Base-by-base conservation (phyloP, 345 rosid genomes). In the Kernera saxatilis region DNA sequence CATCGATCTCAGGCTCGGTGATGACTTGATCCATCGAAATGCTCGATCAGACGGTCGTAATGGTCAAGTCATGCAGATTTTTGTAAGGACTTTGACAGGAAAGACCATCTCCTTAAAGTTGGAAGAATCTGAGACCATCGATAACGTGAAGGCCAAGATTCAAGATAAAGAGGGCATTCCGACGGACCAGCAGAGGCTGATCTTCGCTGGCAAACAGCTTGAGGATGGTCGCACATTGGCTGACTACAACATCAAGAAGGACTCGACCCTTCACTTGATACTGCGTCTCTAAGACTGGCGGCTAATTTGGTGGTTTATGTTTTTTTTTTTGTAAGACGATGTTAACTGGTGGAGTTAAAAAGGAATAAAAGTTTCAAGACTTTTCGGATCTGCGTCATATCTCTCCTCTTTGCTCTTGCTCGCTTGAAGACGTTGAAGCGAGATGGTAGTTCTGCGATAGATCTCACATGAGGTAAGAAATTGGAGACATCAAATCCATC, bases 381-480 rank as follows among this genome's bases (percentile, higher is more conserved):
- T n/a, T 32, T 71, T 54, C 15, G 57, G 37, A 55, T 72, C 50
- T 64, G 67, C 8, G 30, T 49, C 41, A 17, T 70, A 1, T 60
- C 52, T 37, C 32, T 59, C 40, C 25, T 37, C 0, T 27, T 14
- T 59, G 60, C 40, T 59, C 17, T 70, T 48, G 29, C 67, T 48
- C 67, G 37, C 3, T 58, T 60, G 12, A 70, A 70, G 40, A 70
- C 74, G 1, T 49, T 70, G 39, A 70, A 70, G 67, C 67, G 74
- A 59, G 74, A 70, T 70, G 74, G 74, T 70, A 70, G 14, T 8
- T 70, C 21, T 59, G 29, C 67, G n/a, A n/a, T n/a, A n/a, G n/a
- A n/a, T n/a, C n/a, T n/a, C 30, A 86, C 98, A 96, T 91, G 98
- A 65, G 96, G 96, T 80, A 94, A 94, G 84, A 85, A 91, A 80